Base-by-base conservation (phyloP, 2,329 filamentous ascomycete species). In the Aspergillus hortae region DNA sequence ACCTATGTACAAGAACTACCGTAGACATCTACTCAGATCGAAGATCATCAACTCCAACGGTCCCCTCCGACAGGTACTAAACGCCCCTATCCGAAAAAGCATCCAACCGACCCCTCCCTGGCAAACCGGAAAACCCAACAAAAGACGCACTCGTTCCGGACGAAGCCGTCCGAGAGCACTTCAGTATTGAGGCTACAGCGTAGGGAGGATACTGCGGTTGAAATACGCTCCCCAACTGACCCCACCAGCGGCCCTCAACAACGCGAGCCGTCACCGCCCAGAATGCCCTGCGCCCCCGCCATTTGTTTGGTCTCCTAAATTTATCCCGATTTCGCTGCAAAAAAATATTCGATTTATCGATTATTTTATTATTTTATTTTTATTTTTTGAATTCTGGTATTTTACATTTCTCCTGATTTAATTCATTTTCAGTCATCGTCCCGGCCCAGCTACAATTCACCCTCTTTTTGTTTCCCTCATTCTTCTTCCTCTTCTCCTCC, bases 131-230 rank as follows among this genome's bases (percentile, higher is more conserved):
- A 47, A 48, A 51, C 56, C 51, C 55, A 56, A 58, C 54, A 56
- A 43, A 40, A 46, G 44, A 17, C 46, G 46, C 46, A 48, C 25
- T 40, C 38, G 30, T 40, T 48, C 45, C 50, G 50, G 45, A 44
- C 19, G 27, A 46, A 33, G 35, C 50, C 45, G 50, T 52, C 33
- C 36, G 44, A 30, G 19, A 38, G 51, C 50, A 38, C 27, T 49
- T 51, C 58, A 60, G 59, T 61, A 60, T 59, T 60, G 53, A 55
- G 58, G 52, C 58, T 61, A 61, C 59, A 51, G 59, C 59, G 59
- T 61, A 61, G 58, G 59, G 59, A 51, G 44, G 52, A 60, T 61
- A 60, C 59, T 60, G 59, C 46, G 40, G 53, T 41, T 55, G 54
- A 60, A 61, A 57, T 60, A 56, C 50, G 44, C 49, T 45, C 33